Conservation (phyloP, 2,329 filamentous ascomycete genomes). For the Raffaelea albimanens region DNA sequence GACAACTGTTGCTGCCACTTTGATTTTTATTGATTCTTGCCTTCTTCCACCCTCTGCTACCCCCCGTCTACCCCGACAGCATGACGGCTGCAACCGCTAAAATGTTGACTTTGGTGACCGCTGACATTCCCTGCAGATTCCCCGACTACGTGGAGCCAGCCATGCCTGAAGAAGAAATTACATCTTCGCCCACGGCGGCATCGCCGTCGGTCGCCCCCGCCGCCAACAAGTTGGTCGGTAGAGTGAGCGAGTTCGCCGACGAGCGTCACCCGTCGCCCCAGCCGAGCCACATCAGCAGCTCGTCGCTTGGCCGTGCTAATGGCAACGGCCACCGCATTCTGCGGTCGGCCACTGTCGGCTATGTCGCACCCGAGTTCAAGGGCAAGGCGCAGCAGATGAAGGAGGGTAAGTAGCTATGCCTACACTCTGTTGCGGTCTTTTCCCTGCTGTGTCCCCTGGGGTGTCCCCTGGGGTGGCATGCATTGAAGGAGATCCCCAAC, state of each 20-base stretch:
- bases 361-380: slow-evolving; percentile 87
- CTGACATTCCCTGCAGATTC: slow-evolving; percentile 23
- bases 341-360: slow-evolving; percentile 84
- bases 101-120: slow-evolving; percentile 20
- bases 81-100: slow-evolving; percentile 12
- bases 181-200: slow-evolving; percentile 15
- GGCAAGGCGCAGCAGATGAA: slow-evolving; percentile 90
- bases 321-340: slow-evolving; percentile 63
- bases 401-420: slow-evolving; percentile 52
- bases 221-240: slow-evolving; percentile 19
- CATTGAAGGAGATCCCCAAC: too few relatives aligned
- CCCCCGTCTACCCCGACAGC: not conserved
- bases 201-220: slow-evolving; percentile 13
- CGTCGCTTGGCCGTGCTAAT: slow-evolving; percentile 40
- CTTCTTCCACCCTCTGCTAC: not conserved
- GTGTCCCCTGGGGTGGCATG: too few relatives aligned
- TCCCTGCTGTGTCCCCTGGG: too few relatives aligned
- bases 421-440: not conserved
- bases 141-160: slow-evolving; percentile 24
- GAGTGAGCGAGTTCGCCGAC: slow-evolving; percentile 24
- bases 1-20: not conserved
- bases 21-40: not conserved
- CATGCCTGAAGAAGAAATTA: slow-evolving; percentile 15
- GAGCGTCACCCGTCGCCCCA: slow-evolving; percentile 79
- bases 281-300: slow-evolving; percentile 75